phyloP scores from a whole-genome alignment of 768 basidiomycete genomes.

The Lactifluus piperatus region DNA sequence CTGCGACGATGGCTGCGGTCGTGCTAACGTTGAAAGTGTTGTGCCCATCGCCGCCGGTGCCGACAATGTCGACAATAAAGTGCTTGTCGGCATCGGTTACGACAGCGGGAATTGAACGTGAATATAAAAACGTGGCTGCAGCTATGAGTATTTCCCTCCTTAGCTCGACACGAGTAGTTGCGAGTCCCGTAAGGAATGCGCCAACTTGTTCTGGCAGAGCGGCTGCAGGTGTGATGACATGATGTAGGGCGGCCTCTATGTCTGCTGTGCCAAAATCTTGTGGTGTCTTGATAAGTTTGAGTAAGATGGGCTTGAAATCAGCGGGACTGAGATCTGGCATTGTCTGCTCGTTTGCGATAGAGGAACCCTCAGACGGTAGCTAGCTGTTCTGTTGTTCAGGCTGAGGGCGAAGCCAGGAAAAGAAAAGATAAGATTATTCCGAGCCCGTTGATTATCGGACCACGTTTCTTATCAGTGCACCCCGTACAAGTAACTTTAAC shows the following conservation, averaged over 20 bases:
- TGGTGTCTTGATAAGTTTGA: constrained; percentile 71
- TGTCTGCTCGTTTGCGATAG: background rate
- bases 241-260: constrained; percentile 61
- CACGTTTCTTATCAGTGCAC: background rate
- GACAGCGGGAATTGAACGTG: constrained; percentile 54
- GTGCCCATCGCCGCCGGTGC: constrained; percentile 91
- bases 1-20: constrained; percentile 86
- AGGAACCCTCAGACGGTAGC: no score
- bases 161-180: constrained; percentile 69
- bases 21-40: constrained; percentile 98
- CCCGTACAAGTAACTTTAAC: background rate
- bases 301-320: constrained; percentile 69
- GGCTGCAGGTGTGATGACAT: constrained; percentile 58
- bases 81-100: constrained; percentile 54
- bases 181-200: constrained; percentile 81
- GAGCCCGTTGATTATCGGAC: background rate
- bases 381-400: no score
- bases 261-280: constrained; percentile 76
- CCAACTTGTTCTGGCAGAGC: constrained; percentile 72
- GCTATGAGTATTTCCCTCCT: constrained; percentile 70
- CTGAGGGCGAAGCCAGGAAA: no score
- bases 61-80: constrained; percentile 73
- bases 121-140: constrained; percentile 65
- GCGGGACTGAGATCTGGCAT: constrained; percentile 26
- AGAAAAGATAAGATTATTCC: constrained; percentile 4